A percentile compares a stretch with the other conserved stretches of the same genome.
Evolutionary conservation across 345 rosid species (phyloP).

Genomic region (Linum tenue): DNA sequence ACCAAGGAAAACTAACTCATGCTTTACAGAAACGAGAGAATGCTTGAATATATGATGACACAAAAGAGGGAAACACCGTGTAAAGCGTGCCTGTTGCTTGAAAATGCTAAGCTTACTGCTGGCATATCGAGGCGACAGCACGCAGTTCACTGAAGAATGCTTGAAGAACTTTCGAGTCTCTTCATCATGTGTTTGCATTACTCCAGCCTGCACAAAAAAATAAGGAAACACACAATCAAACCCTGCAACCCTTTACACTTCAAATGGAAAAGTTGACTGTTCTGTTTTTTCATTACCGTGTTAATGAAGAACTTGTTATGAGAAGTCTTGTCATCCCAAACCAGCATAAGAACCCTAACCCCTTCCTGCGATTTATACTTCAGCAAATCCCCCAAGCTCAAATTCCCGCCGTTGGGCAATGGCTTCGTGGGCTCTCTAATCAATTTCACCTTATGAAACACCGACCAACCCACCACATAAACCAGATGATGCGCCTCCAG

Average conservation of each 20-base stretch:
- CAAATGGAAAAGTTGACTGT: neutral
- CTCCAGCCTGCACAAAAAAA: conserved; percentile 39
- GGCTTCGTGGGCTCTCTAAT: conserved; percentile 53
- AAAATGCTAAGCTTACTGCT: conserved; percentile 82
- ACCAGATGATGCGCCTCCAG: conserved; percentile 82
- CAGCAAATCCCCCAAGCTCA: conserved; percentile 61
- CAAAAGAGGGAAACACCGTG: conserved; percentile 10
- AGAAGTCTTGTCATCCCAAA: conserved; percentile 96
- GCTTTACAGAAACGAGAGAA: neutral
- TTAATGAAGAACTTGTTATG: conserved; percentile 59
- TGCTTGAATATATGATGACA: neutral
- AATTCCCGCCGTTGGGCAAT: conserved; percentile 52
- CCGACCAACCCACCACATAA: conserved; percentile 76
- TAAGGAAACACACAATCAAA: neutral
- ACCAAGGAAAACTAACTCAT: neutral
- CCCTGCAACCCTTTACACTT: neutral
- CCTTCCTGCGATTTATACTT: conserved; percentile 87
- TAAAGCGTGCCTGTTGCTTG: conserved; percentile 72
- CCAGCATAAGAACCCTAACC: conserved; percentile 64
- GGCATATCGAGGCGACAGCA: conserved; percentile 63
- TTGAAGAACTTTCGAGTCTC: conserved; percentile 66
- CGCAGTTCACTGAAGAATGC: conserved; percentile 59
- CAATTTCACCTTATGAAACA: conserved; percentile 60
- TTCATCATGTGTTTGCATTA: conserved; percentile 75
- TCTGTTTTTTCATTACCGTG: conserved; percentile 31